Evolutionary conservation across 176 grass and related monocot genomes (phyloP).

Genomic region (Oryza longistaminata): DNA sequence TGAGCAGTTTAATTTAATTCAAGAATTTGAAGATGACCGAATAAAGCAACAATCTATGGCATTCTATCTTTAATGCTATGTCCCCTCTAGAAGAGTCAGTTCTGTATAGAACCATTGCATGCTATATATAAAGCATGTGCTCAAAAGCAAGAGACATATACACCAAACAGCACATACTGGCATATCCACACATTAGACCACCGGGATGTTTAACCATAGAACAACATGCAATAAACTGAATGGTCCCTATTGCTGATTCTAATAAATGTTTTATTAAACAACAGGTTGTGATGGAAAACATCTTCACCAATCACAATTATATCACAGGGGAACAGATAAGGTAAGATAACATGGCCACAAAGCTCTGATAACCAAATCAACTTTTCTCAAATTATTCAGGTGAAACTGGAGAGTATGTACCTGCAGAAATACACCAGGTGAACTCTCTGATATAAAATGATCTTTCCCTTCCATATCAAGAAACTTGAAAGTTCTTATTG

Average conservation of each 20-base stretch:
- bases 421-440: conserved; percentile 89
- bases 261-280: not conserved
- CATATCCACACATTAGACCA: not conserved
- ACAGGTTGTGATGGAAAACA: not conserved
- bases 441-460: conserved; percentile 63
- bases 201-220: not conserved
- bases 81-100: not conserved
- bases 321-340: not conserved
- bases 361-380: not conserved
- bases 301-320: not conserved
- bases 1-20: conserved; percentile 6
- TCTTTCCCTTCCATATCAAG: conserved; percentile 54
- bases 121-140: not conserved
- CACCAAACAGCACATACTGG: not conserved
- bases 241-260: not conserved
- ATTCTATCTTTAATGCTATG: not conserved
- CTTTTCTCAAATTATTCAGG: conserved; percentile 5
- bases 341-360: not conserved
- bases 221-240: not conserved
- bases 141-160: conserved; percentile 17
- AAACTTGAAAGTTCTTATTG: conserved; percentile 67
- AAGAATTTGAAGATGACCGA: not conserved
- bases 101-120: not conserved
- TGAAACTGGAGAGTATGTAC: conserved; percentile 44
- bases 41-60: not conserved